Evolutionary conservation across 805 yeast genomes (phyloP).

Genomic region (Teunomyces barrocoloradensis): DNA sequence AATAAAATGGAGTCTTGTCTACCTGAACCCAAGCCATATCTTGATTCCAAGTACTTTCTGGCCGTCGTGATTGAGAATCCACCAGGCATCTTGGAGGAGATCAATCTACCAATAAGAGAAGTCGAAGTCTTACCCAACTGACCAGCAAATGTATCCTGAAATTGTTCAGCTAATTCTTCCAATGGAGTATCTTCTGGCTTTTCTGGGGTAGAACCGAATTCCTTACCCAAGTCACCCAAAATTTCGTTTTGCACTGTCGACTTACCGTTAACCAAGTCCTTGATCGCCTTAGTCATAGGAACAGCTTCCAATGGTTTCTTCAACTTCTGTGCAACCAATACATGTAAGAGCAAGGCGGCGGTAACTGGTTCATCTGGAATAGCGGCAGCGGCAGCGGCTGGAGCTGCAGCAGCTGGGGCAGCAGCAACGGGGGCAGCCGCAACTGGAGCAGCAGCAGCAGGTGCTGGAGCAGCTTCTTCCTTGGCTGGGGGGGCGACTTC

Average conservation of each 20-base stretch:
- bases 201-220: conserved; percentile 96
- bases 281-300: conserved; percentile 88
- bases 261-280: conserved; percentile 97
- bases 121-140: conserved; percentile 91
- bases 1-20: conserved; percentile 91
- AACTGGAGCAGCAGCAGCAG: conserved; percentile 52
- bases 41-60: conserved; percentile 85
- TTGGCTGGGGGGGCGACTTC: conserved; percentile 40
- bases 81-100: conserved; percentile 99
- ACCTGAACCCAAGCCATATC: conserved; percentile 91
- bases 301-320: conserved; percentile 86
- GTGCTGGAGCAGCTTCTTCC: conserved; percentile 26
- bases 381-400: conserved; percentile 79
- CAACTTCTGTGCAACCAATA: conserved; percentile 91
- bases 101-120: conserved; percentile 83
- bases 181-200: conserved; percentile 98
- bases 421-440: conserved; percentile 57
- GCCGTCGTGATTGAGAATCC: conserved; percentile 92
- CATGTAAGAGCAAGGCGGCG: conserved; percentile 79
- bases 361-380: conserved; percentile 87
- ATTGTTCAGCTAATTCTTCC: conserved; percentile 90
- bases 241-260: conserved; percentile 98
- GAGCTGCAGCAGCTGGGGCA: conserved; percentile 61
- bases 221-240: conserved; percentile 97
- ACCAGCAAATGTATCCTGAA: conserved; percentile 89